Conservation (phyloP, 2,329 filamentous ascomycete genomes). For the Fusarium sp. region DNA sequence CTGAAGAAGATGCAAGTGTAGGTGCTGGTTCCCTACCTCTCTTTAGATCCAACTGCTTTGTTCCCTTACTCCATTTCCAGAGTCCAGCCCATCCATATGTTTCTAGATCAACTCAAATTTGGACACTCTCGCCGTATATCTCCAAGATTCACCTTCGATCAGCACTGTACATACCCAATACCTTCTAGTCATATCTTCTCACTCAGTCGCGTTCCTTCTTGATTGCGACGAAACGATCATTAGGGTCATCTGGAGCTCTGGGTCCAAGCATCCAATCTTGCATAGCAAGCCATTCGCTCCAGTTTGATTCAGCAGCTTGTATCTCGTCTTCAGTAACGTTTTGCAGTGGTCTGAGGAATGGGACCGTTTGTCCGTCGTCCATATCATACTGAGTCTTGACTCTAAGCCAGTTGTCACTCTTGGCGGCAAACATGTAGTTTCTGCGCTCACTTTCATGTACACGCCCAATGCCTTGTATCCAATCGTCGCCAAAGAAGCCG, state of each 20-base stretch:
- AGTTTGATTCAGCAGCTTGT: slow-evolving; percentile 81
- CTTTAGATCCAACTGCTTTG: slow-evolving; percentile 7
- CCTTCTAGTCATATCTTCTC: background rate
- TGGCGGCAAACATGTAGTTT: slow-evolving; percentile 95
- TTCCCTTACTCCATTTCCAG: background rate
- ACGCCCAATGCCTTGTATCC: slow-evolving; percentile 80
- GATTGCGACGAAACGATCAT: slow-evolving; percentile 46
- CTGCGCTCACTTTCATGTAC: slow-evolving; percentile 89
- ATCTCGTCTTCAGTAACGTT: slow-evolving; percentile 83
- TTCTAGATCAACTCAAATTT: background rate
- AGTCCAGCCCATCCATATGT: background rate
- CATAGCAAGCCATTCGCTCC: slow-evolving; percentile 97
- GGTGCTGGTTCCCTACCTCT: slow-evolving; percentile 33
- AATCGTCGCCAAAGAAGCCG: slow-evolving; percentile 97
- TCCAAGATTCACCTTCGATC: background rate
- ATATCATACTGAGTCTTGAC: slow-evolving; percentile 95
- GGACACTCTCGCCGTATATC: background rate
- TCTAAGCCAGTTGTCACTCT: slow-evolving; percentile 88
- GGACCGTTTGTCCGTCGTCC: slow-evolving; percentile 82
- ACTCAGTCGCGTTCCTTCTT: slow-evolving; percentile 48
- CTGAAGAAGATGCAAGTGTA: slow-evolving; percentile 24
- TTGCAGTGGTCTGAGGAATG: slow-evolving; percentile 87
- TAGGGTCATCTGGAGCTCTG: slow-evolving; percentile 66
- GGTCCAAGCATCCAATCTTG: slow-evolving; percentile 99
- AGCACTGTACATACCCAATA: background rate